Base-by-base conservation (phyloP, 2,329 filamentous ascomycete genomes). In the Thielaviopsis euricoi region DNA sequence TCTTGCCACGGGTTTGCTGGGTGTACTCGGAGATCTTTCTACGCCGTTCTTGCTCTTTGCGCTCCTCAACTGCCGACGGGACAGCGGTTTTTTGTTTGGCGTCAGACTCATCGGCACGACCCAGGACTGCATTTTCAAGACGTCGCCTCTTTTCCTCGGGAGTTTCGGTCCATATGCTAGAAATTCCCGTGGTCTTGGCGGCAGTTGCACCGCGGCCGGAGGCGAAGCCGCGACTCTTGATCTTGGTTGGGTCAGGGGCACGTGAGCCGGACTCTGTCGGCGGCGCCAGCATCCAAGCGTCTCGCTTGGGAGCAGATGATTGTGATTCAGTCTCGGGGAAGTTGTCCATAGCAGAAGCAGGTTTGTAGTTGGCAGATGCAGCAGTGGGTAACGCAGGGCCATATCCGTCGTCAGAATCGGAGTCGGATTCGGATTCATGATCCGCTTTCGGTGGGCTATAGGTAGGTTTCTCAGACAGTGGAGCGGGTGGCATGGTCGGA, bases 161-260 rank as follows among this genome's bases (percentile, higher is more conserved):
- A 9, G 89, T 95, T 69, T 97, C 91, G 0, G 88, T 90, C 91
- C 91, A 97, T 50, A 91, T 81, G 22, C 81, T 82, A 66, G 80
- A 78, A 52, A 88, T 76, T 4, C 67, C 69, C 10, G 65, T 61
- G 7, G 56, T 37, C 23, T 55, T 53, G 10, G 64, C 61, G 0
- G 64, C 57, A 0, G 67, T 64, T 3, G 67, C 66, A 2, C 71
- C 68, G n/a, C 73, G 72, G 3, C 79, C 78, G 43, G 85, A 86
- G 55, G 88, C 83, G 73, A 96, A 97, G 63, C 87, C 89, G 61
- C 89, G 84, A 62, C 82, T 84, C 64, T 85, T 83, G 60, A 91
- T 75, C 69, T 90, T 90, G 4, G 89, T 91, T 0, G 91, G 88
- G 70, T 96, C 90, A 63, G 73, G 86, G 73, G 68, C 86, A 71